Percentiles rank a stretch among this genome's conserved stretches.
Conservation (phyloP, 768 basidiomycete species). For the Boletus rex-veris region DNA sequence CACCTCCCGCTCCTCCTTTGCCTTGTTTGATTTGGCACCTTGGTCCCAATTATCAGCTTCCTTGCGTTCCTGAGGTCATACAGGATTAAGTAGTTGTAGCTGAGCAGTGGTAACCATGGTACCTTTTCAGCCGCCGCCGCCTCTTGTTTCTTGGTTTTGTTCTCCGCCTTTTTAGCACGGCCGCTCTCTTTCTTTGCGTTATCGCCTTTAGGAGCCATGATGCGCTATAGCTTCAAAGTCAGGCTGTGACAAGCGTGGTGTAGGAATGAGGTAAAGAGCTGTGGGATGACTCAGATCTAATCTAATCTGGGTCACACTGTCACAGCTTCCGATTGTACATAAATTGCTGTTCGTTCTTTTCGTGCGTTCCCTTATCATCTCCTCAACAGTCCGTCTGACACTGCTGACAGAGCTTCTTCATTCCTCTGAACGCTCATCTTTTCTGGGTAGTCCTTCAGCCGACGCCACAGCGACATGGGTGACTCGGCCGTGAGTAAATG, state of each 20-base stretch:
- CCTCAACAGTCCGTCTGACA: neutral
- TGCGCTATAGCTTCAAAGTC: neutral
- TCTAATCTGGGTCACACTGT: slow-evolving; percentile 25
- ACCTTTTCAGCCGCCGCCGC: slow-evolving; percentile 61
- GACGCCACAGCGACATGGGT: slow-evolving; percentile 21
- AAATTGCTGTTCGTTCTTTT: neutral
- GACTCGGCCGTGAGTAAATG: slow-evolving; percentile 32
- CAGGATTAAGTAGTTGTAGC: slow-evolving; percentile 2
- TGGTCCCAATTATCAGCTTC: slow-evolving; percentile 69
- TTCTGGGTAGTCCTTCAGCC: neutral
- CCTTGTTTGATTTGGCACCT: slow-evolving; percentile 62
- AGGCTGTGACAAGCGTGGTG: slow-evolving; percentile 1
- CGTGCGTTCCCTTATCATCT: neutral
- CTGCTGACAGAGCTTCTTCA: neutral
- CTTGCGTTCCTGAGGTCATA: slow-evolving; percentile 55
- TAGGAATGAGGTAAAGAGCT: neutral
- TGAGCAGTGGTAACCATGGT: neutral
- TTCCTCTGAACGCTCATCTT: neutral
- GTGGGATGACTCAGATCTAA: slow-evolving; percentile 21
- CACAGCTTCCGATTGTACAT: slow-evolving; percentile 15
- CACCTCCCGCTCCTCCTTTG: slow-evolving; percentile 71
- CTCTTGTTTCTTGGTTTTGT: slow-evolving; percentile 76
- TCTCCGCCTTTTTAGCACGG: slow-evolving; percentile 87
- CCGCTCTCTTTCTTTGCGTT: slow-evolving; percentile 94
- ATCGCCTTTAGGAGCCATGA: slow-evolving; percentile 82